Base-by-base conservation (phyloP, 2,329 filamentous ascomycete genomes). In the Mycosphaerella sp. region DNA sequence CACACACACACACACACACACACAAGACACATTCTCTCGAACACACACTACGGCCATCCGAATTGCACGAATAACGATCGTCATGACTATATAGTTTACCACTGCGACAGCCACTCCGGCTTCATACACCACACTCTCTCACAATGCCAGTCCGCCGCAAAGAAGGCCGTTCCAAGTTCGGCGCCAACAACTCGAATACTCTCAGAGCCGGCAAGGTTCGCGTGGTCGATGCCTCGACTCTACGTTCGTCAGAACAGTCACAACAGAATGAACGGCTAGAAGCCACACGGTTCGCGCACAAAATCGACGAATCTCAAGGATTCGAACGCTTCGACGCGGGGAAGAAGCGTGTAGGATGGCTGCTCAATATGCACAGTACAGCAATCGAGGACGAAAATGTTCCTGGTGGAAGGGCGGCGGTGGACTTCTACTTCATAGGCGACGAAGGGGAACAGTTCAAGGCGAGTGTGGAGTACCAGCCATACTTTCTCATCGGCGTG, bases 361-460 rank as follows among this genome's bases (percentile, higher is more conserved):
- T 98, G 3, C 89, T 92, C 64, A 98, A 97, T 68, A 88, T 97
- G 75, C 89, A 95, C 69, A 84, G 90, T 39, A 97, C 93, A 0
- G 83, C 84, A 10, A 79, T 98, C 44, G 76, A 95, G 70, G 92
- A 97, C 68, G 81, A 91, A 12, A 87, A 89, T 63, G 80, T 87
- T 44, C 85, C 87, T 1, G 88, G 89, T 56, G 93, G 93, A 38
- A 84, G 89, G 60, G 87, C 93, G 1, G 93, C 89, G 7, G 83
- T 98, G 53, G 93, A 98, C 74, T 96, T 90, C 73, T 98, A 96
- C 76, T 98, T 98, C 73, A 86, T 98, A 56, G 88, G 91, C 65
- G 88, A 92, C 55, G 87, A 95, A 53, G 83, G 89, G 11, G 82
- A 85, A 38, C 92, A 87, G 4, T 98, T 98, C 79, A 98, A 98